A percentile compares a stretch with the other conserved stretches of the same genome.
Evolutionary conservation across 1,284 basidiomycete genomes (phyloP).

Genomic region (Stygiomarasmius scandens): DNA sequence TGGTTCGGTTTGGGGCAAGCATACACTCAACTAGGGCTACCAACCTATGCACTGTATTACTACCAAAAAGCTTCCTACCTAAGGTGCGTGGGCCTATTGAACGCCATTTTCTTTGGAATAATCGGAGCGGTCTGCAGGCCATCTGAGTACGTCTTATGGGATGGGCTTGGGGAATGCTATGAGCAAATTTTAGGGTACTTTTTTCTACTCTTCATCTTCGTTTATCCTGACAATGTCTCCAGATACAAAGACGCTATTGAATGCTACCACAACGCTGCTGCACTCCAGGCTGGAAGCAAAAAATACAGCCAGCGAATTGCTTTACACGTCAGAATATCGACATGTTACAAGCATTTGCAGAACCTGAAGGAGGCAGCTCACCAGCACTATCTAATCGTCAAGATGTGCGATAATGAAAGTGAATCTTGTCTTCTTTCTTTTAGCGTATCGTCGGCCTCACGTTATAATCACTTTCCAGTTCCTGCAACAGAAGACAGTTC

Average conservation of each 20-base stretch:
- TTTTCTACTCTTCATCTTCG: neutral
- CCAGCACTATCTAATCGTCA: neutral
- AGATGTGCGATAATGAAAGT: neutral
- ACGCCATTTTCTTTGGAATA: neutral
- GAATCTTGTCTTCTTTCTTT: neutral
- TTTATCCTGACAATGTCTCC: neutral
- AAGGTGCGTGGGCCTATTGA: constrained; percentile 51
- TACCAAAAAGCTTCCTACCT: constrained; percentile 95
- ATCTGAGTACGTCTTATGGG: neutral
- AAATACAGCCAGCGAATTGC: neutral
- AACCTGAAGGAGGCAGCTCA: neutral
- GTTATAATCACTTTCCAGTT: too few species aligned
- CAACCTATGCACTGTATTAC: constrained; percentile 94
- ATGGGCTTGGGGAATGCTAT: neutral
- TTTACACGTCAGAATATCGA: neutral
- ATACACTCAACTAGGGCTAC: constrained; percentile 96
- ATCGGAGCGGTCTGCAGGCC: constrained; percentile 1
- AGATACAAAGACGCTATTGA: neutral
- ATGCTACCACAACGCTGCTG: neutral
- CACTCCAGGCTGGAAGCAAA: neutral
- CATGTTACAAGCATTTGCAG: neutral
- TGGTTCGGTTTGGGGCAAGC: constrained; percentile 99
- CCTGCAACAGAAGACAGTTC: neutral
- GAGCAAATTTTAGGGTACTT: neutral
- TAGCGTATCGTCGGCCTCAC: neutral